Evolutionary conservation across 1,139 yeast genomes (phyloP), one percentile per base, ranked within the genome.

Genomic region (Scheffersomyces quercinus): DNA sequence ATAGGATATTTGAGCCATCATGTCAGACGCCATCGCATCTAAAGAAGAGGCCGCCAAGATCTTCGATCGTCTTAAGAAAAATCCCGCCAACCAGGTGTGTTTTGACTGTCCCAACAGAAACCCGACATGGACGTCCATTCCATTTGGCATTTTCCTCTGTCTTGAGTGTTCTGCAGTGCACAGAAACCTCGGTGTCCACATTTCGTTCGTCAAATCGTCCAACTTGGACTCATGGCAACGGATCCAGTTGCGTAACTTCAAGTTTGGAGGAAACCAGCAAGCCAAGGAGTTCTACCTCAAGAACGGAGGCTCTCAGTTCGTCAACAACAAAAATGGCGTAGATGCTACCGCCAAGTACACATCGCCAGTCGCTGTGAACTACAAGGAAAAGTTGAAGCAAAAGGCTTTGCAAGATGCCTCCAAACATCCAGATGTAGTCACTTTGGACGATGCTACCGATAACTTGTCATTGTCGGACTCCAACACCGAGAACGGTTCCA

Each of bases 171-270:
- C 77, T 8, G 74, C 79, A 1, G 77, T 73, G 14, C 80, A 75
- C 58, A 64, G 80, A 52, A 74, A 75, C 57, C 58, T 74, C 57
- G 80, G 80, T 5, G 79, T 74, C 26, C 80, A 75, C 51, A 70
- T 75, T 48, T 65, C 79, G 38, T 75, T 75, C 56, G 98, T 93
- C 39, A 88, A 91, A 62, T 88, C 97, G 31, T 83, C 95, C 36
- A 89, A 88, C 50, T 77, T 93, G 76, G 99, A 93, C 67, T 69
- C 77, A 45, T 93, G 98, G 97, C 88, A 91, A 43, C 78, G 90
- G 51, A 83, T 83, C 54, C 96, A 93, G 65, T 73, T 93, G 62
- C 79, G 97, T 59, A 82, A 89, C 61, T 89, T 93, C 79, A 90
- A 91, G 61, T 81, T 86, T 48, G 98, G 98, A 43, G 99, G 98